phyloP scores from a whole-genome alignment of 495 filamentous ascomycete genomes.

The Choiromyces venosus region DNA sequence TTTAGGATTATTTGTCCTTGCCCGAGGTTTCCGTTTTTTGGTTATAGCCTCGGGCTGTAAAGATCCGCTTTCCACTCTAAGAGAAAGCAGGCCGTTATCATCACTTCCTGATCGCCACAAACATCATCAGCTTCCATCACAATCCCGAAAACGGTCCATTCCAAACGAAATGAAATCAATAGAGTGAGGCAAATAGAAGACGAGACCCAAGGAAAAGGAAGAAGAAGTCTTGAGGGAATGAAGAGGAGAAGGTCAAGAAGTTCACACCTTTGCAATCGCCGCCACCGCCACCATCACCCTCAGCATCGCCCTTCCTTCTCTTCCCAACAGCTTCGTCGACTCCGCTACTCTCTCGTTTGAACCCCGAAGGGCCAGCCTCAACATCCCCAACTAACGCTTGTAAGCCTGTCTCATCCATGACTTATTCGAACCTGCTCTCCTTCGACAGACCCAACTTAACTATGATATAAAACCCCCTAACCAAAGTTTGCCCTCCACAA shows the following conservation, averaged over 20 bases:
- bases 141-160: neutral
- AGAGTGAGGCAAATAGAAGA: neutral
- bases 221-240: neutral
- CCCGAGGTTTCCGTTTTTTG: slow-evolving; percentile 23
- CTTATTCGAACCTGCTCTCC: neutral
- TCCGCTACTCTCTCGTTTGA: neutral
- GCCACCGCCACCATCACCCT: neutral
- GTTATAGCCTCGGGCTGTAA: neutral
- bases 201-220: neutral
- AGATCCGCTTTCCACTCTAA: neutral
- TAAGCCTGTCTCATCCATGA: neutral
- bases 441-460: neutral
- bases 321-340: neutral
- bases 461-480: neutral
- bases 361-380: neutral
- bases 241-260: neutral
- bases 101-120: neutral
- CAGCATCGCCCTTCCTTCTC: neutral
- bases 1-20: slow-evolving; percentile 10
- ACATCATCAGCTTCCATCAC: neutral
- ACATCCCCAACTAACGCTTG: neutral
- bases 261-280: neutral
- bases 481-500: slow-evolving; percentile 1
- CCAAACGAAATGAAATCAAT: neutral
- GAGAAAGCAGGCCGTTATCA: neutral